These are phyloP conservation scores for Prunus armeniaca DNA, from an alignment of 306 rosid species.

Conservation along the genomic window DNA sequence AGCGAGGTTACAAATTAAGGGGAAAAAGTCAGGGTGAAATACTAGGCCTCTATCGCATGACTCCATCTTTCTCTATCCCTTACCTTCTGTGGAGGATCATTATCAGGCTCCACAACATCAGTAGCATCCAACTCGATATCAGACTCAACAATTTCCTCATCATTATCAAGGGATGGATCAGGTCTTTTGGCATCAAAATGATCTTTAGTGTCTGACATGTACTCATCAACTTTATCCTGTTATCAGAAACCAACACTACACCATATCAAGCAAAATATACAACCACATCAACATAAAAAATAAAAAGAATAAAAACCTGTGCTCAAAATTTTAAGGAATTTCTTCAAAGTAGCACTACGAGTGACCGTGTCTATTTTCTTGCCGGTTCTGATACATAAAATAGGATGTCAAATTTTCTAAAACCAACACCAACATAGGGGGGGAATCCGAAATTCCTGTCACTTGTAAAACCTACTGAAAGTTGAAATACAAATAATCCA, in stretches of 20 bases:
- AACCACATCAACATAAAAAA: neutral
- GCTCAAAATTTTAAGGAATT: neutral
- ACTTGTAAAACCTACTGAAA: neutral
- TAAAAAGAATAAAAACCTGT: neutral
- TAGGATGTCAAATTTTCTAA: neutral
- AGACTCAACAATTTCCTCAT: conserved; percentile 58
- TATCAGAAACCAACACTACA: neutral
- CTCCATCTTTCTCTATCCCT: neutral
- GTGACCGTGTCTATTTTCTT: neutral
- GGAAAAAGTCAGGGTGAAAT: neutral
- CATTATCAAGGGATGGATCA: conserved; percentile 25
- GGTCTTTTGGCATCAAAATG: conserved; percentile 25
- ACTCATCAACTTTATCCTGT: conserved; percentile 45
- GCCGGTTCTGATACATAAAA: neutral
- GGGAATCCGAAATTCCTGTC: neutral
- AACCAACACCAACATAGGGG: neutral
- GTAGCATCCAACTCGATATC: conserved; percentile 68
- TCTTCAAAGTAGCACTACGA: neutral
- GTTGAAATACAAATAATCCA: neutral
- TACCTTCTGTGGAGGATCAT: conserved; percentile 79
- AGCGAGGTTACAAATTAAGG: neutral
- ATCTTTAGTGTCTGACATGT: conserved; percentile 22
- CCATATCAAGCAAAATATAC: neutral
- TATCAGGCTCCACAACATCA: conserved; percentile 64
- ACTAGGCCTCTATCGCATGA: neutral